A percentile compares a stretch with the other conserved stretches of the same genome.
phyloP scores from a whole-genome alignment of 345 rosid genomes.

The Acer yangbiense region DNA sequence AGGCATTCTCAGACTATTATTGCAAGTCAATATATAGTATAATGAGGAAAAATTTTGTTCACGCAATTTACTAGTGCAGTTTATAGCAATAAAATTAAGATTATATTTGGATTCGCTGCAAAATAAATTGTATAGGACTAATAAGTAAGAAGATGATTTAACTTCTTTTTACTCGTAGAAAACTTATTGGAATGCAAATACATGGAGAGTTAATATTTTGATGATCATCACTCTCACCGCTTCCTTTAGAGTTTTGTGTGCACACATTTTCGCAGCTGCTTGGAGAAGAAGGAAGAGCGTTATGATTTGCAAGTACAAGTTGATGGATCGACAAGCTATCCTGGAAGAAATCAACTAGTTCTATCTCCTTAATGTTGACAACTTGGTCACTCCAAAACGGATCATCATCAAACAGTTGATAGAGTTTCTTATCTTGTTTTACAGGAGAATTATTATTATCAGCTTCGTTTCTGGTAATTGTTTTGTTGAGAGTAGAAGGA shows the following conservation, averaged over 20 bases:
- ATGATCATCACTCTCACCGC: not conserved
- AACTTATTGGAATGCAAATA: not conserved
- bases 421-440: conserved; percentile 11
- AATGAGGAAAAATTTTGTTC: conserved; percentile 20
- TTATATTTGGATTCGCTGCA: not conserved
- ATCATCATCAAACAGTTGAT: conserved; percentile 20
- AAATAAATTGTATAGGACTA: not conserved
- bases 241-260: not conserved
- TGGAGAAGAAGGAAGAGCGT: not conserved
- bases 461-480: not conserved
- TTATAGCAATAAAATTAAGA: not conserved
- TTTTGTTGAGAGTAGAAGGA: not conserved
- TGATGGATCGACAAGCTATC: conserved; percentile 15
- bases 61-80: not conserved
- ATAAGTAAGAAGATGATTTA: not conserved
- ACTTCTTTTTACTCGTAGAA: not conserved
- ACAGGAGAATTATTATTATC: not conserved
- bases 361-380: conserved; percentile 3
- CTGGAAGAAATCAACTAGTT: conserved; percentile 16
- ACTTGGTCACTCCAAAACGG: conserved; percentile 16
- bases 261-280: not conserved
- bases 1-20: not conserved
- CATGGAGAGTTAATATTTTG: not conserved
- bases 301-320: not conserved
- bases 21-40: not conserved